Evolutionary conservation across 2,329 filamentous ascomycete genomes (phyloP).

Genomic region (Chrysoporthe austroafricana): DNA sequence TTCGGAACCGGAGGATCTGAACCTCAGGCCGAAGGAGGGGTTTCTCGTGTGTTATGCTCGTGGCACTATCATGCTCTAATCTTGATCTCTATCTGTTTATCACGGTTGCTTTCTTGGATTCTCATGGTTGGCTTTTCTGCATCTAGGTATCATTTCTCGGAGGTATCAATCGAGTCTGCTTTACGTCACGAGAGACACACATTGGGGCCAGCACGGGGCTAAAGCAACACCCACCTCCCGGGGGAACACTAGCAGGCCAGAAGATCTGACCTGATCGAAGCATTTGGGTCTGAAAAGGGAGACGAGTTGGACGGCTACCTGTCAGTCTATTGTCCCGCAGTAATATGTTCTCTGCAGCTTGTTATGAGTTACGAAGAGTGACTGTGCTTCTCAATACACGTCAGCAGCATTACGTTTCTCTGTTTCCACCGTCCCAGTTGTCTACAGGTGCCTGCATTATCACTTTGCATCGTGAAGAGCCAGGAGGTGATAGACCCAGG

Average conservation of each 20-base stretch:
- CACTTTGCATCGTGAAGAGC: background rate
- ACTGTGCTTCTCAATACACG: background rate
- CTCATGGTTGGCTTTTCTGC: background rate
- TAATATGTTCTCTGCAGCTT: background rate
- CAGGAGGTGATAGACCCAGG: background rate
- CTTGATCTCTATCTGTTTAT: constrained; percentile 11
- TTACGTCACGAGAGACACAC: background rate
- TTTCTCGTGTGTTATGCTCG: constrained; percentile 16
- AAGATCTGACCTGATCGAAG: background rate
- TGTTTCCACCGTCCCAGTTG: background rate
- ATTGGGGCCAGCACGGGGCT: background rate
- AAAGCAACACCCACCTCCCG: background rate
- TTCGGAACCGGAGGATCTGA: background rate
- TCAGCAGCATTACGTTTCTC: background rate
- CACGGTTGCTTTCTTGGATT: background rate
- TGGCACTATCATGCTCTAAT: background rate
- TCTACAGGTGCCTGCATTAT: background rate
- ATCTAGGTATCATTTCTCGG: constrained; percentile 2
- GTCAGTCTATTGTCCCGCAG: constrained; percentile 10
- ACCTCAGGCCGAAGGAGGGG: constrained; percentile 9
- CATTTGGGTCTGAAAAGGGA: constrained; percentile 2
- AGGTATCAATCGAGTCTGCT: constrained; percentile 3
- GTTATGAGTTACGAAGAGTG: constrained; percentile 3
- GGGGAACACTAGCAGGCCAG: background rate
- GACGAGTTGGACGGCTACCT: background rate